These are phyloP conservation scores for Pythium dissotocum DNA, from an alignment of 352 stramenopile genomes.

Conservation along the genomic window DNA sequence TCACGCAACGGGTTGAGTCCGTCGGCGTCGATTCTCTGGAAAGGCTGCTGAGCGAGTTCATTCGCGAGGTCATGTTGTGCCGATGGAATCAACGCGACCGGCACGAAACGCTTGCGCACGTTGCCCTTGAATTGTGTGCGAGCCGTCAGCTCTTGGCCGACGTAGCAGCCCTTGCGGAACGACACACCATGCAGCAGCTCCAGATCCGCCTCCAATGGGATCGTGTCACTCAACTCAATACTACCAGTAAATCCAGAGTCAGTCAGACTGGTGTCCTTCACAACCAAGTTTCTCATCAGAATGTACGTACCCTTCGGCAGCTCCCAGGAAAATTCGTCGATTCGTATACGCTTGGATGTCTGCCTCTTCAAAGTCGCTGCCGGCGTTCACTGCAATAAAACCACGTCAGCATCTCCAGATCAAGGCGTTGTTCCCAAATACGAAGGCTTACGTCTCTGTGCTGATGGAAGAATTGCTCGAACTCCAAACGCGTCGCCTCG, in stretches of 20 bases:
- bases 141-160: conserved; percentile 94
- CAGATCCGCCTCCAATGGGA: conserved; percentile 93
- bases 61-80: conserved; percentile 51
- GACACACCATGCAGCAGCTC: conserved; percentile 90
- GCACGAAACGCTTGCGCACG: conserved; percentile 81
- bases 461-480: conserved; percentile 50
- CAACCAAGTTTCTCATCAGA: background rate
- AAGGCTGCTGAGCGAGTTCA: conserved; percentile 49
- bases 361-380: conserved; percentile 44
- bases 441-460: conserved; percentile 31
- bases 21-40: conserved; percentile 54
- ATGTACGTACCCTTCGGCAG: conserved; percentile 64
- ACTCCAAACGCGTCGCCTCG: conserved; percentile 66
- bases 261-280: no score
- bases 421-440: no score
- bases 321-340: conserved; percentile 64
- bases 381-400: conserved; percentile 44
- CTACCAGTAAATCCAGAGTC: background rate
- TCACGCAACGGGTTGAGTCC: conserved; percentile 42
- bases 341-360: conserved; percentile 56
- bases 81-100: conserved; percentile 64
- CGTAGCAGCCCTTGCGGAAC: conserved; percentile 95
- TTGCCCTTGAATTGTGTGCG: conserved; percentile 93
- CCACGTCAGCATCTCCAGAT: background rate
- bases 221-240: conserved; percentile 71